Base-by-base conservation (phyloP, 2,329 filamentous ascomycete genomes). In the Colletotrichum melonis region DNA sequence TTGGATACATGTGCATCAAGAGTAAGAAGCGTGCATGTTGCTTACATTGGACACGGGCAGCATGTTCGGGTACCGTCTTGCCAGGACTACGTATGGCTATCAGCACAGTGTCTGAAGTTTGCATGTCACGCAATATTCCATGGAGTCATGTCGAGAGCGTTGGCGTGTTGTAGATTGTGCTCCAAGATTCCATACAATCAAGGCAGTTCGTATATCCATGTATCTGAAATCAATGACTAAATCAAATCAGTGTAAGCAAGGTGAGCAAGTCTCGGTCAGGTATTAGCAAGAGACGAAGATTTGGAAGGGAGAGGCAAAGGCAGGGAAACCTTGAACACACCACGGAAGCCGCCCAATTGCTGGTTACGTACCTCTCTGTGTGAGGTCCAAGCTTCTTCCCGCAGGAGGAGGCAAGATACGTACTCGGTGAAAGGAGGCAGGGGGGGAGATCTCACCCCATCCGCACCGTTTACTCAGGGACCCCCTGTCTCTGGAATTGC, bases 351-450 rank as follows among this genome's bases (percentile, higher is more conserved):
- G 22, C 19, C 12, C n/a, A 38, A 6, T 30, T 5, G 12, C 5
- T 6, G 6, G 63, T 32, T 42, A 28, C 63, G 63, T 65, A 5
- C 32, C 22, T 11, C 56, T 35, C 24, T 35, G 30, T 35, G 30
- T 56, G 24, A 28, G 52, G 52, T 52, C 63, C 32, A 56, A 65
- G 63, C 63, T 56, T 56, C 52, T 56, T 56, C 32, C 49, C 46
- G 38, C 38, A 42, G 38, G 38, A 42, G 14, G 5, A 32, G 57
- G 49, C 28, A n/a, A n/a, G 22, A 3, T n/a, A 26, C 22, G 54
- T 56, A n/a, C 26, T 56, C 22, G 4, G 5, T 22, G 7, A 56
- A 56, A 28, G 22, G 54, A 19, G 24, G 54, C 52, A 55, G 24
- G 49, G 59, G 58, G 16, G 22, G 12, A 35, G 22, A 56, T 56